Evolutionary conservation across 352 stramenopile species (phyloP).

Genomic region (Globisporangium spiculum): DNA sequence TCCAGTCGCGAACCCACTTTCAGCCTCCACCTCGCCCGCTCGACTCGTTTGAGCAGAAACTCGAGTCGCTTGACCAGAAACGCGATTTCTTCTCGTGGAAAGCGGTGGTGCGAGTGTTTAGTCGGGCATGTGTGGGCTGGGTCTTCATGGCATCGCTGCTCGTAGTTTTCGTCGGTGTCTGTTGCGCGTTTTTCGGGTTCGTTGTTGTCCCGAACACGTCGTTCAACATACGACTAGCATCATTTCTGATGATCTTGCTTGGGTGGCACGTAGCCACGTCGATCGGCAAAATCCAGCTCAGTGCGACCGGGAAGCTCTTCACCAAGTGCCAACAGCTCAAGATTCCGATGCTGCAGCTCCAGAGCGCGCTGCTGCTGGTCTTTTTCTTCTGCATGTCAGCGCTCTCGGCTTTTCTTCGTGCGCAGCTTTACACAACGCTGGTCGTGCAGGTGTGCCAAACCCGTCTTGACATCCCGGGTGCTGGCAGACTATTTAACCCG

Average conservation of each 20-base stretch:
- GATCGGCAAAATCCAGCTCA: slow-evolving; percentile 42
- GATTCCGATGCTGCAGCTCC: slow-evolving; percentile 30
- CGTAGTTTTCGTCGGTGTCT: slow-evolving; percentile 26
- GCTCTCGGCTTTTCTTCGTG: slow-evolving; percentile 62
- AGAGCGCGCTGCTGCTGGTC: slow-evolving; percentile 24
- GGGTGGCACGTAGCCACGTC: slow-evolving; percentile 47
- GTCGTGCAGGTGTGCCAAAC: slow-evolving; percentile 69
- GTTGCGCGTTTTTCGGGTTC: slow-evolving; percentile 26
- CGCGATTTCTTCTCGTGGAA: slow-evolving; percentile 13
- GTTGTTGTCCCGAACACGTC: slow-evolving; percentile 26
- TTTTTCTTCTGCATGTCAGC: slow-evolving; percentile 40
- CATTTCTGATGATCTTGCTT: slow-evolving; percentile 41
- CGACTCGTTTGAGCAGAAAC: slow-evolving; percentile 31
- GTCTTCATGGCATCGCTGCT: slow-evolving; percentile 26
- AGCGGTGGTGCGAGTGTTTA: slow-evolving; percentile 26
- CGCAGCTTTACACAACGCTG: slow-evolving; percentile 67
- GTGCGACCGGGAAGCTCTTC: slow-evolving; percentile 34
- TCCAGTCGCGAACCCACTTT: slow-evolving; percentile 37
- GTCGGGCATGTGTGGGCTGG: slow-evolving; percentile 25
- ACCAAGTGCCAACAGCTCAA: slow-evolving; percentile 29
- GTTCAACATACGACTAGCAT: slow-evolving; percentile 33
- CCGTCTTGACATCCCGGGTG: slow-evolving; percentile 30
- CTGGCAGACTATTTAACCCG: slow-evolving; percentile 32
- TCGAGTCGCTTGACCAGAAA: slow-evolving; percentile 29
- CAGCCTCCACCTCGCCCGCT: slow-evolving; percentile 3